These are phyloP conservation scores for Triticum urartu DNA, from an alignment of 176 grass and related monocot species.

Conservation along the genomic window DNA sequence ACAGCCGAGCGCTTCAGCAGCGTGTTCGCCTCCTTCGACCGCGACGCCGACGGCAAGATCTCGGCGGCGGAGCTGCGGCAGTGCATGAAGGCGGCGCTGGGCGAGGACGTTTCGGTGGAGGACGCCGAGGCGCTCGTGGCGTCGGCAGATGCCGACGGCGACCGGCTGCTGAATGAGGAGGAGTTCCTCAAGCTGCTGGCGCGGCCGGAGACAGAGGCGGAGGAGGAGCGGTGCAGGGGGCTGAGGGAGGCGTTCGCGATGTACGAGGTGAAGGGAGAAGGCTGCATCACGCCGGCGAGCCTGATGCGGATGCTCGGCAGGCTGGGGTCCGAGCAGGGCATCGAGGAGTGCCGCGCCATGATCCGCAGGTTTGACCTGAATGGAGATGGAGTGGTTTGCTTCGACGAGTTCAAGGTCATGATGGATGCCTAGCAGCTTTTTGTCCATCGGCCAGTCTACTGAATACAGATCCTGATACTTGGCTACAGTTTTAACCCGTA, in stretches of 20 bases:
- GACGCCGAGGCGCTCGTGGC: conserved; percentile 3
- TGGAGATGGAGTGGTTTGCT: conserved; percentile 35
- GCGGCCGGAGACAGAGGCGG: neutral
- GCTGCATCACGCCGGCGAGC: conserved; percentile 39
- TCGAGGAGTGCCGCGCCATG: conserved; percentile 31
- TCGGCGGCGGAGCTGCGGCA: conserved; percentile 10
- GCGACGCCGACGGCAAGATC: conserved; percentile 36
- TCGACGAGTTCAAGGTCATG: conserved; percentile 40
- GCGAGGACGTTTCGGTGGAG: conserved; percentile 19
- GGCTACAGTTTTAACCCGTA: too few relatives aligned
- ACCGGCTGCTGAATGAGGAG: conserved; percentile 24
- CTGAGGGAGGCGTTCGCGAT: conserved; percentile 26
- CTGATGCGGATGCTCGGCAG: conserved; percentile 29
- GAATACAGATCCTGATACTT: too few relatives aligned
- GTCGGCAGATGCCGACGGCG: conserved; percentile 18
- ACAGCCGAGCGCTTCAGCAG: neutral
- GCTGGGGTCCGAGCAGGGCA: conserved; percentile 27
- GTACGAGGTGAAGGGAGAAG: conserved; percentile 40
- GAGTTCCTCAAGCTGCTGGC: conserved; percentile 18
- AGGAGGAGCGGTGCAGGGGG: neutral
- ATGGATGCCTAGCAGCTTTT: conserved; percentile 10
- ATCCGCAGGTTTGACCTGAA: conserved; percentile 42
- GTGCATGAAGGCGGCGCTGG: conserved; percentile 6
- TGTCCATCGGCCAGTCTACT: too few relatives aligned
- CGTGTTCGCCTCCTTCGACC: conserved; percentile 23